Evolutionary conservation across 176 grass and related monocot genomes (phyloP), one percentile per base, ranked within the genome.

Genomic region (Musa troglodytarum): DNA sequence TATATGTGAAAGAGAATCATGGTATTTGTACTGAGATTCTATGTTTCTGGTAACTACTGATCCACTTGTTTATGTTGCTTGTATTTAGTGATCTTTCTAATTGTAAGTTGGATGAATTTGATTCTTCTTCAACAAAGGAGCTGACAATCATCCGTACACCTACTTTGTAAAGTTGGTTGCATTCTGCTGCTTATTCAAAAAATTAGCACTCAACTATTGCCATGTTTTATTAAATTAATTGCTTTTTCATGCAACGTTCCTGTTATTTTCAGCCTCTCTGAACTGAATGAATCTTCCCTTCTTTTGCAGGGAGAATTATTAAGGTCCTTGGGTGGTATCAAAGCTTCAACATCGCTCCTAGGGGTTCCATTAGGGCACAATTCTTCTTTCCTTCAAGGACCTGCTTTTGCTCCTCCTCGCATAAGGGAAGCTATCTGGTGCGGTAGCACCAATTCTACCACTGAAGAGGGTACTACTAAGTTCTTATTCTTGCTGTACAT

Each of bases 371-470:
- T 98, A 3, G 95, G 95, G 13, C 95, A 98, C 82, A 98, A 98
- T 86, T 98, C 90, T 28, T 98, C 95, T 22, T 98, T 98, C 77
- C 77, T 98, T 19, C 95, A 98, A 81, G 95, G 95, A 3, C 95
- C 95, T 64, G 95, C 95, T 24, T 98, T 98, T 91, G 95, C 95
- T 22, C 95, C 95, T 58, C 95, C 95, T 49, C 88, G 90, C 53
- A 98, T 98, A 80, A 87, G 95, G 75, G 90, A 98, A 73, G 95
- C 95, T 76, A 98, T 98, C 69, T 98, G 95, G 95, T 98, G 95
- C 77, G 95, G 88, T 52, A 98, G 95, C 78, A 98, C 95, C 80
- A 98, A 98, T 69, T 93, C 90, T 80, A 91, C 82, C 76, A 93
- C 95, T 7, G 95, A 98, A 85, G 90, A 89, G 85, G 95, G 95